Evolutionary conservation across 306 rosid genomes (phyloP), one percentile per base, ranked within the genome.

Genomic region (Elaeagnus macrophylla): DNA sequence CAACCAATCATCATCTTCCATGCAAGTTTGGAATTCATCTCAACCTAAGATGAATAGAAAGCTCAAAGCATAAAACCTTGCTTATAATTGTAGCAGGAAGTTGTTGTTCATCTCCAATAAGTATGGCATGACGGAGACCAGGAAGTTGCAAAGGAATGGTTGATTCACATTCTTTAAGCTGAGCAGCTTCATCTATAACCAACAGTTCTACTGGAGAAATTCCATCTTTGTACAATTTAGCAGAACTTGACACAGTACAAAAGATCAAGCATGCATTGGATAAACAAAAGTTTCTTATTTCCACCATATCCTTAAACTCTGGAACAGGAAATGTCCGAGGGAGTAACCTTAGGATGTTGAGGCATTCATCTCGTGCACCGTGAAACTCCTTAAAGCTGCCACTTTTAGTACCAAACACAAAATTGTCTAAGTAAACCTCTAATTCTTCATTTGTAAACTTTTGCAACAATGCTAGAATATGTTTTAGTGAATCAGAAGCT

Each of bases 181-280:
- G 93, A 7, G 95, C 84, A 39, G 93, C 95, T 68, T 86, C 95
- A 55, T 83, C 95, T 32, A 83, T 74, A 25, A 83, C 79, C 53
- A 83, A 65, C 59, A 80, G 9, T 8, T 65, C 52, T 6, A 76
- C 38, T 7, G 95, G 83, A 14, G 49, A 6, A 53, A 76, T 66
- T 43, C 1, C 11, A 47, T 56, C 42, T 12, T 70, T 67, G 42
- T 78, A 77, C 12, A 86, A 61, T 62, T 64, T 67, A 62, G 41
- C 72, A 8, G 95, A 83, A 59, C 83, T 73, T 9, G 91, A 86
- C 12, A 77, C 82, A 15, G 95, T 82, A 71, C 65, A 80, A 48
- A 86, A 80, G 40, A 83, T 57, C 54, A 86, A 57, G 7, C 77
- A 80, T 45, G 93, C 82, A 12, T 65, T 48, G 69, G 37, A 57